These are phyloP conservation scores for Pichia cactophila DNA, from an alignment of 1,139 yeast species.

Conservation along the genomic window DNA sequence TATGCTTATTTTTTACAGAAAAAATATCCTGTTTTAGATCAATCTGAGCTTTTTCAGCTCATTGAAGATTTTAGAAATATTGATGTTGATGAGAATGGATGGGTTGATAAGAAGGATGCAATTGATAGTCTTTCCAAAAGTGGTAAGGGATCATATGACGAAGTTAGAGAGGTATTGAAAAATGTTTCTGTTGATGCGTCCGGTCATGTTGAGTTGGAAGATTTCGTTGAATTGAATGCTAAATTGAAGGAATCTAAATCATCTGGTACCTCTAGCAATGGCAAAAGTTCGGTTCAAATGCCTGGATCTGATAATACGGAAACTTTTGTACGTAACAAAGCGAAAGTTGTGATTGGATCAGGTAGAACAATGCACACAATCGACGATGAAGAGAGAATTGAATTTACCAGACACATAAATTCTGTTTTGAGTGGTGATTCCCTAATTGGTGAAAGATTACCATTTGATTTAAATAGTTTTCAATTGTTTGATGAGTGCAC, in stretches of 20 bases:
- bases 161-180: constrained; percentile 88
- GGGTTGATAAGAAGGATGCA: constrained; percentile 86
- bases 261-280: constrained; percentile 21
- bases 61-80: constrained; percentile 78
- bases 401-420: constrained; percentile 93
- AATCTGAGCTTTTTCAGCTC: constrained; percentile 75
- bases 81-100: constrained; percentile 91
- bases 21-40: constrained; percentile 79
- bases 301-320: constrained; percentile 26
- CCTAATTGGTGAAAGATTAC: constrained; percentile 77
- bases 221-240: constrained; percentile 80
- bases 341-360: constrained; percentile 74
- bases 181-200: constrained; percentile 90
- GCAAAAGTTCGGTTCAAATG: constrained; percentile 7
- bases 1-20: constrained; percentile 33
- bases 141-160: constrained; percentile 82
- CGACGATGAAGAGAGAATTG: constrained; percentile 93
- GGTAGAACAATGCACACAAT: constrained; percentile 91
- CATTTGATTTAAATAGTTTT: constrained; percentile 90
- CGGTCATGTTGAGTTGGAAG: constrained; percentile 95
- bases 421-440: constrained; percentile 86
- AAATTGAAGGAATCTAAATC: constrained; percentile 39
- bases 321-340: constrained; percentile 41
- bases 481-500: constrained; percentile 95
- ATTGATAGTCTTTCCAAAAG: constrained; percentile 74